Base-by-base conservation (phyloP, 2,329 filamentous ascomycete species). In the Aspergillus melleus region DNA sequence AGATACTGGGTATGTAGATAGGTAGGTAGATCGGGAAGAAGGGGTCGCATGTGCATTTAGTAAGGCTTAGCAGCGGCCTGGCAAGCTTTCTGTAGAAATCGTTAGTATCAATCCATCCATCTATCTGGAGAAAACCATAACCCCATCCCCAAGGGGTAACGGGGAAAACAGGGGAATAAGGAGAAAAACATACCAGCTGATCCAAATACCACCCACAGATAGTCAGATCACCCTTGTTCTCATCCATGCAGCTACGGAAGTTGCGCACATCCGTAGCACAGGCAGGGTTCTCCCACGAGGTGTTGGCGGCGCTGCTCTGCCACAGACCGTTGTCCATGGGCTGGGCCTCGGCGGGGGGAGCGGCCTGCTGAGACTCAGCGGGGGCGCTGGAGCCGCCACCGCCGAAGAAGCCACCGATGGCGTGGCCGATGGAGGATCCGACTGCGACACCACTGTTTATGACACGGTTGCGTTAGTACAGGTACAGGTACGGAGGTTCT, bases 161-260 rank as follows among this genome's bases (percentile, higher is more conserved):
- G 22, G 22, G 22, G 22, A 22, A 22, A 6, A 8, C 5, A 24
- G 11, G 24, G 11, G 11, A 6, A 24, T 3, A 49, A 52, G 11
- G 4, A 32, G 16, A 36, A 8, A 26, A 53, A 72, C 76, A 56
- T 77, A 81, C 79, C 79, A 99, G 84, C 86, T 99, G 94, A 78
- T 99, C 95, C 71, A 99, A 82, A 79, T 99, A 99, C 93, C 94
- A 99, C 68, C 90, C 90, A 82, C 95, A 99, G 75, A 97, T 96
- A 75, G 90, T 89, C 89, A 99, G 88, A 80, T 95, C 92, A 69
- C 95, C 95, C 75, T 88, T 83, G 79, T 99, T 90, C 74, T 98
- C 91, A 78, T 98, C 93, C 89, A 99, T 90, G 85, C 95, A 99
- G 82, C 89, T 90, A 72, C 92, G 93, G 84, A 99, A 98, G 80